phyloP scores from a whole-genome alignment of 2,329 filamentous ascomycete species.

The Apiospora malaysiana region DNA sequence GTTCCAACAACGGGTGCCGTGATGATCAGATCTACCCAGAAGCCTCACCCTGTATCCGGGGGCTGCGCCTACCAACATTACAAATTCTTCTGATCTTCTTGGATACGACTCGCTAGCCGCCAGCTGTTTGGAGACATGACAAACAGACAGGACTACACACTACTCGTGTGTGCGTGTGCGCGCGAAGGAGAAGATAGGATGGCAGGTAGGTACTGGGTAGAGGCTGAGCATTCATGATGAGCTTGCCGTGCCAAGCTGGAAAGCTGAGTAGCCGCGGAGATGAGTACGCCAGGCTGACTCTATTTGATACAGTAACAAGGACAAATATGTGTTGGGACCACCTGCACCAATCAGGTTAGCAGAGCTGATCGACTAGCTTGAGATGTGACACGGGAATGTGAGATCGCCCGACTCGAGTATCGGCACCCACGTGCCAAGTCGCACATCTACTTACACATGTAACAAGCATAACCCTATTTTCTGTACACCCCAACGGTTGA shows the following conservation, averaged over 20 bases:
- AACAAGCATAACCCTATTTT: not conserved
- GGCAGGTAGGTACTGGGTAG: not conserved
- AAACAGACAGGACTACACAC: not conserved
- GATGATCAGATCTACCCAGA: not conserved
- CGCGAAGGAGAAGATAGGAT: not conserved
- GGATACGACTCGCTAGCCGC: not conserved
- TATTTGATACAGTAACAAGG: conserved; percentile 4
- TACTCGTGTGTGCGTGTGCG: not conserved
- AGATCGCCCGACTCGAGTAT: conserved; percentile 1
- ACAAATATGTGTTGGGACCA: not conserved
- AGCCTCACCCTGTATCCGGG: not conserved
- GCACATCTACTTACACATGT: not conserved
- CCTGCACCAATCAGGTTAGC: conserved; percentile 4
- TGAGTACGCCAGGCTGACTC: not conserved
- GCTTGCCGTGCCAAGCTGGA: conserved; percentile 6
- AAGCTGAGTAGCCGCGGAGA: not conserved
- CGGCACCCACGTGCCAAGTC: conserved; percentile 8
- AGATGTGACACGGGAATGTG: conserved; percentile 13
- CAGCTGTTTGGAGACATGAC: not conserved
- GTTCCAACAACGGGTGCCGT: conserved; percentile 17
- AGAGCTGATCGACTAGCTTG: not conserved
- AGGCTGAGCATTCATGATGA: not conserved
- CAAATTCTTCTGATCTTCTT: not conserved
- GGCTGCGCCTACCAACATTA: not conserved
- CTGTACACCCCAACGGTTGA: not conserved